Evolutionary conservation across 1,284 basidiomycete species (phyloP).

Genomic region (Wallemia ichthyophaga): DNA sequence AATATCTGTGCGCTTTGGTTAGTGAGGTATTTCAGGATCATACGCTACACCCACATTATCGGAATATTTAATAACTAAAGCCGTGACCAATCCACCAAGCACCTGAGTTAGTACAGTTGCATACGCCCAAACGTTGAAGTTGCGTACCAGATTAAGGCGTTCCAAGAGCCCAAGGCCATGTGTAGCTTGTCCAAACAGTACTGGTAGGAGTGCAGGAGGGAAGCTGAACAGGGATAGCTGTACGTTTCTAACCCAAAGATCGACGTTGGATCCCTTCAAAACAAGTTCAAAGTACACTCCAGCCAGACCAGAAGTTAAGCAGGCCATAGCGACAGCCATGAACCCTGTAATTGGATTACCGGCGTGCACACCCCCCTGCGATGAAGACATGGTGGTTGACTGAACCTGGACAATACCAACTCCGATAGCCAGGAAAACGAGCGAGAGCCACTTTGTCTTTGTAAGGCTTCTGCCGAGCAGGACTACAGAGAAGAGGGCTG

Average conservation of each 20-base stretch:
- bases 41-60: constrained; percentile 15
- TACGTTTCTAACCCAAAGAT: constrained; percentile 88
- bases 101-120: constrained; percentile 67
- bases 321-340: constrained; percentile 55
- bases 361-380: constrained; percentile 11
- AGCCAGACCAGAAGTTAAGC: constrained; percentile 86
- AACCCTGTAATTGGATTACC: constrained; percentile 65
- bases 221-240: constrained; percentile 84
- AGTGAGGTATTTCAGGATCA: neutral
- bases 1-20: constrained; percentile 29
- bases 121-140: constrained; percentile 66
- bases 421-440: constrained; percentile 58
- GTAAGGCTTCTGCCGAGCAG: constrained; percentile 53
- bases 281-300: constrained; percentile 98
- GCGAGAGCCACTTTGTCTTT: constrained; percentile 46
- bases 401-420: constrained; percentile 84
- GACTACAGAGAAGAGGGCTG: constrained; percentile 70
- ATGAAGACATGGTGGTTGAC: constrained; percentile 6
- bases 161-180: constrained; percentile 8
- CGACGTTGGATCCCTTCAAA: constrained; percentile 53
- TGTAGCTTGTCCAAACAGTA: constrained; percentile 28
- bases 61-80: constrained; percentile 25
- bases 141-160: constrained; percentile 11
- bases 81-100: constrained; percentile 63
- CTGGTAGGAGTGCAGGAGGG: constrained; percentile 56